A percentile compares a stretch with the other conserved stretches of the same genome.
These are phyloP conservation scores for Adansonia rubrostipa DNA, from an alignment of 441 rosid species.

Conservation along the genomic window DNA sequence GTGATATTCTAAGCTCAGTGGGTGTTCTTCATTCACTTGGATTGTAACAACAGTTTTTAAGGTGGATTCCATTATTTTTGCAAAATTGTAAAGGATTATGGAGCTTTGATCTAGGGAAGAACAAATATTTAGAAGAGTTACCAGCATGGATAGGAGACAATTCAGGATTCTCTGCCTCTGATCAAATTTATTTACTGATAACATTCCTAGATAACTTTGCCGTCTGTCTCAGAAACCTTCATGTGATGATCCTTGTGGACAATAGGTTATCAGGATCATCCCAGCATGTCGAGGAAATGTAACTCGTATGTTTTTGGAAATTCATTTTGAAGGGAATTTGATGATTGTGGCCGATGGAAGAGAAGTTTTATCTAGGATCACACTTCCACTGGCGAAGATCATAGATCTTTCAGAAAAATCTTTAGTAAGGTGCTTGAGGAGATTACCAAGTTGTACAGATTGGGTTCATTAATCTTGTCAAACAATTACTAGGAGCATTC, in stretches of 20 bases:
- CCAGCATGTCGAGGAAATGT: slow-evolving; percentile 25
- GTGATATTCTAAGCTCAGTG: slow-evolving; percentile 25
- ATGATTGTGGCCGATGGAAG: slow-evolving; percentile 11
- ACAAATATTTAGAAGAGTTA: slow-evolving; percentile 24
- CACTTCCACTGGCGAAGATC: slow-evolving; percentile 23
- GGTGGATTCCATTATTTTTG: slow-evolving; percentile 24
- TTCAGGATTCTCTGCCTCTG: too few species aligned
- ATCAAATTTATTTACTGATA: too few species aligned
- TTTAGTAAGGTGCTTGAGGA: not conserved
- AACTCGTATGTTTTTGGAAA: slow-evolving; percentile 16
- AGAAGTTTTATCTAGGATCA: slow-evolving; percentile 24
- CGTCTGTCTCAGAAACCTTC: too few species aligned
- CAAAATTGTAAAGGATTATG: slow-evolving; percentile 16
- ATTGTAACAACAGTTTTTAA: slow-evolving; percentile 16
- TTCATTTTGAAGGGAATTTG: not conserved
- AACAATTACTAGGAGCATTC: not conserved
- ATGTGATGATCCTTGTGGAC: too few species aligned
- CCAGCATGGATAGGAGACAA: slow-evolving; percentile 30
- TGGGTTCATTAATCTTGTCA: slow-evolving; percentile 10
- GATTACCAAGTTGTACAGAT: not conserved
- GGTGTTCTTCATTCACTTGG: slow-evolving; percentile 14
- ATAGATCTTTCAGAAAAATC: slow-evolving; percentile 1
- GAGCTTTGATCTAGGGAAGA: slow-evolving; percentile 28
- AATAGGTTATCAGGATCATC: slow-evolving; percentile 19
- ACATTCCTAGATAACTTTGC: too few species aligned